These are phyloP conservation scores for Triadica sebifera DNA, from an alignment of 345 rosid species.

Conservation along the genomic window DNA sequence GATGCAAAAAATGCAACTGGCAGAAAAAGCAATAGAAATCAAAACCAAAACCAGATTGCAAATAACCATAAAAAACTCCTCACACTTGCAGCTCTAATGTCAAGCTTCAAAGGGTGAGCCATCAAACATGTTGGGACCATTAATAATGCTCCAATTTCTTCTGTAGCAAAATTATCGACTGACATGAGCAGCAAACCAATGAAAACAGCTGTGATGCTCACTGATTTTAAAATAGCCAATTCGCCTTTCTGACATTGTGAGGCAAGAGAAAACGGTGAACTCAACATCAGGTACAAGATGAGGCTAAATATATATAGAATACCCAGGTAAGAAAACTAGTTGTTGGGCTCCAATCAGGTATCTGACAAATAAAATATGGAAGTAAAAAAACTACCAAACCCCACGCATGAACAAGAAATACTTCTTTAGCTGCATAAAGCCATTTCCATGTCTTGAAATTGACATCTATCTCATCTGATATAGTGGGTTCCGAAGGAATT, in stretches of 20 bases:
- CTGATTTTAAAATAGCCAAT: conserved; percentile 80
- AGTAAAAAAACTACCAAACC: conserved; percentile 63
- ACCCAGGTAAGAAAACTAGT: conserved; percentile 57
- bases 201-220: conserved; percentile 66
- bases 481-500: conserved; percentile 8
- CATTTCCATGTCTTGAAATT: conserved; percentile 68
- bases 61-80: conserved; percentile 41
- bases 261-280: conserved; percentile 38
- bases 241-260: conserved; percentile 37
- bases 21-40: conserved; percentile 58
- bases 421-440: conserved; percentile 71
- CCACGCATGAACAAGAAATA: conserved; percentile 64
- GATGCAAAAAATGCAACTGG: conserved; percentile 53
- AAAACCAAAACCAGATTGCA: conserved; percentile 52
- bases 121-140: conserved; percentile 77
- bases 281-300: conserved; percentile 41
- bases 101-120: conserved; percentile 63
- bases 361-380: conserved; percentile 62
- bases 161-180: conserved; percentile 83
- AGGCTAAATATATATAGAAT: conserved; percentile 50
- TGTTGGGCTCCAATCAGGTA: conserved; percentile 53
- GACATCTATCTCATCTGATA: conserved; percentile 20
- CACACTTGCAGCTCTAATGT: conserved; percentile 37
- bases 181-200: conserved; percentile 89
- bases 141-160: conserved; percentile 80